Conservation (phyloP, 2,329 filamentous ascomycete genomes). For the Ilyonectria robusta region DNA sequence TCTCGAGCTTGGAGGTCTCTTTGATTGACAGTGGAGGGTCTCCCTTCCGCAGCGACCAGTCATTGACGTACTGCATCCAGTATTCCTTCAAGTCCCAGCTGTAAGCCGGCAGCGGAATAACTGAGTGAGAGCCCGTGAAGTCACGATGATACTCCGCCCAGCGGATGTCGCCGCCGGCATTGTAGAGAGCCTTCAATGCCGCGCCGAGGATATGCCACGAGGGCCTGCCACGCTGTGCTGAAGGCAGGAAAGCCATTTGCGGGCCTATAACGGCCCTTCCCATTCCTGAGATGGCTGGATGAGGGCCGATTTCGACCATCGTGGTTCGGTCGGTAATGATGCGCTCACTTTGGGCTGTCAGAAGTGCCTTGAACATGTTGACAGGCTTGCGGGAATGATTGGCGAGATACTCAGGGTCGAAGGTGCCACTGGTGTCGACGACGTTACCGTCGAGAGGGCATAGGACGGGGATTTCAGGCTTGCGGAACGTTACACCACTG, state of each 20-base stretch:
- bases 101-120: slow-evolving; percentile 78
- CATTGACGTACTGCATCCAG: slow-evolving; percentile 74
- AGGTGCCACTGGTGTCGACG: slow-evolving; percentile 10
- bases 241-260: slow-evolving; percentile 34
- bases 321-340: slow-evolving; percentile 28
- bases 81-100: slow-evolving; percentile 82
- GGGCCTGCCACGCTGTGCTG: slow-evolving; percentile 27
- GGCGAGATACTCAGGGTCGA: slow-evolving; percentile 32
- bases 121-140: slow-evolving; percentile 32
- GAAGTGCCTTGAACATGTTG: slow-evolving; percentile 33
- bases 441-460: slow-evolving; percentile 37
- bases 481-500: slow-evolving; percentile 14
- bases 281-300: slow-evolving; percentile 39
- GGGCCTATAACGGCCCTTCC: slow-evolving; percentile 34
- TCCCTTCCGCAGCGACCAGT: slow-evolving; percentile 79
- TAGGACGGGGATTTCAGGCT: slow-evolving; percentile 18
- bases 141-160: slow-evolving; percentile 50
- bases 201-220: slow-evolving; percentile 29
- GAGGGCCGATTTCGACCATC: slow-evolving; percentile 39
- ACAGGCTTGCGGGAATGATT: slow-evolving; percentile 37
- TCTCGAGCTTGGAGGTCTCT: slow-evolving; percentile 27
- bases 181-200: slow-evolving; percentile 31
- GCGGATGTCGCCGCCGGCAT: slow-evolving; percentile 29
- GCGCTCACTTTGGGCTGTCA: slow-evolving; percentile 6
- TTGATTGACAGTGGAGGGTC: slow-evolving; percentile 38